These are phyloP conservation scores for Solanum hybrid DNA, from an alignment of 305 asterid species.

Conservation along the genomic window DNA sequence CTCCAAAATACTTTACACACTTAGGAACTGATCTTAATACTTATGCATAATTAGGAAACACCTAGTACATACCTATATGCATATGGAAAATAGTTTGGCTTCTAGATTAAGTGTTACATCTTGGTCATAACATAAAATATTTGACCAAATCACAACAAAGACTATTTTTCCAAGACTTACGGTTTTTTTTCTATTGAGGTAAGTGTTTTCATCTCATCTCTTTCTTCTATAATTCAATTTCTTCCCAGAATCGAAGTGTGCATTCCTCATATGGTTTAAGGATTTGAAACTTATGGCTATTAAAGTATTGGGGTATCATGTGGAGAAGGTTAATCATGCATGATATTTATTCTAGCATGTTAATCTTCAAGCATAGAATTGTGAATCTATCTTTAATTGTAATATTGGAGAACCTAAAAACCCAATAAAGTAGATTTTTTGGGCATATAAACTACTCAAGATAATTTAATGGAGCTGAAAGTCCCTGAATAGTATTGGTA, in stretches of 20 bases:
- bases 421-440: too few species aligned
- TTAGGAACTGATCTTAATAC: not conserved
- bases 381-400: not conserved
- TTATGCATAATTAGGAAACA: not conserved
- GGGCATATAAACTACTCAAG: too few species aligned
- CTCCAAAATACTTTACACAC: not conserved
- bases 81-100: not conserved
- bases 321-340: too few species aligned
- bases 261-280: not conserved
- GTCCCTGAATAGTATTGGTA: too few species aligned
- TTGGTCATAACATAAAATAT: not conserved
- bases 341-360: too few species aligned
- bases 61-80: not conserved
- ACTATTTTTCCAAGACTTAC: not conserved
- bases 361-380: too few species aligned
- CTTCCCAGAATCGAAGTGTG: not conserved
- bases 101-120: not conserved
- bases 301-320: not conserved
- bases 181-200: too few species aligned
- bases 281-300: not conserved
- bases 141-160: not conserved
- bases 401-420: too few species aligned
- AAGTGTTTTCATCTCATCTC: not conserved
- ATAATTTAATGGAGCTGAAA: too few species aligned
- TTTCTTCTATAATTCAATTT: not conserved